These are phyloP conservation scores for Triticum timopheevii DNA, from an alignment of 176 grass and related monocot species.

Conservation along the genomic window DNA sequence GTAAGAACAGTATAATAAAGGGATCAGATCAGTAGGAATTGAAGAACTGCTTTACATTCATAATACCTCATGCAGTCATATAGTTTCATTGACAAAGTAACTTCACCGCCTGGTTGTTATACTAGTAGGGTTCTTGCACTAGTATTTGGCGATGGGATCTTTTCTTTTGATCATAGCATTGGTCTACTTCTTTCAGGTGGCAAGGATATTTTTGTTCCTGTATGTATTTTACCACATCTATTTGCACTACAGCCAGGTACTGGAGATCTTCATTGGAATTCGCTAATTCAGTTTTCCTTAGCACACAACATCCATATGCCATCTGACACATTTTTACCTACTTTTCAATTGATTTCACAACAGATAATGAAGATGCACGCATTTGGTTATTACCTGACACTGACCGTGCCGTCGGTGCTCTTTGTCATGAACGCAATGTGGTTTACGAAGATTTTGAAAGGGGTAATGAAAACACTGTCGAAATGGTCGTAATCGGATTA, in stretches of 20 bases:
- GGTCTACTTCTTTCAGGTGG: constrained; percentile 57
- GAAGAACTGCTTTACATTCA: background rate
- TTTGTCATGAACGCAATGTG: constrained; percentile 89
- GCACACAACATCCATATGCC: background rate
- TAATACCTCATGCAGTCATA: background rate
- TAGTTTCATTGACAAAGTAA: background rate
- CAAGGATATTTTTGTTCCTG: constrained; percentile 92
- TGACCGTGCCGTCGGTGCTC: constrained; percentile 56
- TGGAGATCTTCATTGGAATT: constrained; percentile 3
- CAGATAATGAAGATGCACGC: constrained; percentile 80
- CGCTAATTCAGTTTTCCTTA: constrained; percentile 20
- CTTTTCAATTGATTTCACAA: constrained; percentile 19
- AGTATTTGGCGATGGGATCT: background rate
- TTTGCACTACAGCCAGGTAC: constrained; percentile 85
- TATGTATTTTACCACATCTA: constrained; percentile 92
- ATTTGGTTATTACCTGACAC: constrained; percentile 65
- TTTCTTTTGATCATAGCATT: constrained; percentile 30
- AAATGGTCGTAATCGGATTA: constrained; percentile 49
- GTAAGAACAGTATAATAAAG: background rate
- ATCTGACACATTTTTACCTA: constrained; percentile 14
- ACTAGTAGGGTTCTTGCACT: background rate
- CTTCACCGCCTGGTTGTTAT: background rate
- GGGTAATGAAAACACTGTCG: constrained; percentile 75
- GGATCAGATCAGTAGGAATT: background rate
- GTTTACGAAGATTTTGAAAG: constrained; percentile 93